phyloP scores from a whole-genome alignment of 1,284 basidiomycete genomes.

The Cryptococcus sp. region DNA sequence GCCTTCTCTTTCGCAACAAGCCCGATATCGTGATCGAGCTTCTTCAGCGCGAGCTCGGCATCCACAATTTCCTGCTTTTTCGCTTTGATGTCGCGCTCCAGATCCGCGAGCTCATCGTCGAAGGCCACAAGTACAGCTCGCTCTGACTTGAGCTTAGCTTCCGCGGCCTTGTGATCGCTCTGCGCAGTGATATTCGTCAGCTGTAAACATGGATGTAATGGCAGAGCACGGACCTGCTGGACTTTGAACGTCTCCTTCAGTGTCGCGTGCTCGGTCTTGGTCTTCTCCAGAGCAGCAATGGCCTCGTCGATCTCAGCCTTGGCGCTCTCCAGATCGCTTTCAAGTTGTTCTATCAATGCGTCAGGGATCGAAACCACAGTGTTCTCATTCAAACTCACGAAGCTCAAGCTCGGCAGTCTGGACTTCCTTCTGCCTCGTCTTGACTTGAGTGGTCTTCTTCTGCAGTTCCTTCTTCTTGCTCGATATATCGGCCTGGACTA shows the following conservation, averaged over 20 bases:
- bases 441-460: constrained; percentile 77
- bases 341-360: constrained; percentile 68
- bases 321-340: constrained; percentile 71
- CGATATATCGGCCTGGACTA: constrained; percentile 68
- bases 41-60: constrained; percentile 69
- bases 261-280: constrained; percentile 50
- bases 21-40: constrained; percentile 60
- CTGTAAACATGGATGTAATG: background rate
- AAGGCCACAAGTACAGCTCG: constrained; percentile 82
- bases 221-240: constrained; percentile 57
- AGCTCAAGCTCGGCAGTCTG: constrained; percentile 85
- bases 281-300: constrained; percentile 61
- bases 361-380: background rate
- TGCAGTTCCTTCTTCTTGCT: constrained; percentile 79
- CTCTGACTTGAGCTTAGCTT: constrained; percentile 75
- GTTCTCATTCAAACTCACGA: constrained; percentile 58
- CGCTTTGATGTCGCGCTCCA: constrained; percentile 76
- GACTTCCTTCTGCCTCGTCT: constrained; percentile 82
- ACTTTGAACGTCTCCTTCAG: constrained; percentile 65
- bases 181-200: constrained; percentile 53
- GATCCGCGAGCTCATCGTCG: constrained; percentile 79
- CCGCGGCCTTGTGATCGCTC: constrained; percentile 65
- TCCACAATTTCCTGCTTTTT: constrained; percentile 77
- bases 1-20: constrained; percentile 56
- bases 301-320: constrained; percentile 66